Evolutionary conservation across 2,329 filamentous ascomycete species (phyloP).

Genomic region (Neopestalotiopsis sp.): DNA sequence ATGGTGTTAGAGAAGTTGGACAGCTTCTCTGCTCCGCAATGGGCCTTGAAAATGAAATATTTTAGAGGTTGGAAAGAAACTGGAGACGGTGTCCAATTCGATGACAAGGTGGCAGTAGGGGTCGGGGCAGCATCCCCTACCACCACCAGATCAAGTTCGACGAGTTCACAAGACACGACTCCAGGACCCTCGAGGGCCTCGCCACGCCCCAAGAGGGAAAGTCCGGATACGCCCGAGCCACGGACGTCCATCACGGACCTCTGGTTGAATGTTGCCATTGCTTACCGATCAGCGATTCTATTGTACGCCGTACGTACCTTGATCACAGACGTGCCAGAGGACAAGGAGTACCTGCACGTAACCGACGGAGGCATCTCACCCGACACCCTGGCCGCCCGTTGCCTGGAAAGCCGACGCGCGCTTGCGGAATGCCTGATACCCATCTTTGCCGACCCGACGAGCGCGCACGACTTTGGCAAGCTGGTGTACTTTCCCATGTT

Average conservation of each 20-base stretch:
- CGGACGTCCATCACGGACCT: conserved; percentile 14
- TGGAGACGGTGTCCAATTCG: conserved; percentile 25
- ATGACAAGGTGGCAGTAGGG: not conserved
- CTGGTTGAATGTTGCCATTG: conserved; percentile 24
- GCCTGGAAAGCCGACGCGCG: conserved; percentile 13
- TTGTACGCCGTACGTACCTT: conserved; percentile 24
- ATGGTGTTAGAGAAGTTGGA: conserved; percentile 23
- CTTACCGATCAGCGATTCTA: conserved; percentile 22
- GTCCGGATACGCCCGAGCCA: not conserved
- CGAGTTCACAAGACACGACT: not conserved
- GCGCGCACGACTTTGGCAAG: conserved; percentile 23
- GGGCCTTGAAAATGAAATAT: conserved; percentile 23
- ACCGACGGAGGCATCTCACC: conserved; percentile 4
- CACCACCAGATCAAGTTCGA: not conserved
- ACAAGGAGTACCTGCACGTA: conserved; percentile 20
- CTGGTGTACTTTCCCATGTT: conserved; percentile 26
- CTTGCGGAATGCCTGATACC: conserved; percentile 21
- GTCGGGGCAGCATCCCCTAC: not conserved
- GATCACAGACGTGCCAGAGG: conserved; percentile 22
- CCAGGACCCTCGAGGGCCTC: not conserved
- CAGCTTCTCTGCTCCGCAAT: conserved; percentile 21
- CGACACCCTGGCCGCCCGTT: conserved; percentile 3
- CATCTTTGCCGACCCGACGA: conserved; percentile 20
- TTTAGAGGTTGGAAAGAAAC: conserved; percentile 24
- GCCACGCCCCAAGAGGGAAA: not conserved